A percentile compares a stretch with the other conserved stretches of the same genome.
Evolutionary conservation across 768 basidiomycete species (phyloP).

Genomic region (Leccinum sublutescens): DNA sequence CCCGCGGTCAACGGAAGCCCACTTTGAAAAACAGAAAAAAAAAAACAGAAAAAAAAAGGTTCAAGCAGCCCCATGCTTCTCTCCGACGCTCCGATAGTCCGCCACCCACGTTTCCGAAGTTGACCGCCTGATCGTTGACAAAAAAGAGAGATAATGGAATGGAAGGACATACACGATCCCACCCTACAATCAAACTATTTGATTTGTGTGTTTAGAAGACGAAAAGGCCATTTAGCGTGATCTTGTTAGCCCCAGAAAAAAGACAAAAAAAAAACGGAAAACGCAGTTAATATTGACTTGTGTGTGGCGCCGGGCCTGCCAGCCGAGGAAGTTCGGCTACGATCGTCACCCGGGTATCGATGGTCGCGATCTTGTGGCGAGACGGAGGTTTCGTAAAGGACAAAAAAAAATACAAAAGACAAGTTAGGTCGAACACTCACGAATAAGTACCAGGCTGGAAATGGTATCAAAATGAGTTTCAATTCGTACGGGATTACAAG

Average conservation of each 20-base stretch:
- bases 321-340: slow-evolving; percentile 11
- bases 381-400: slow-evolving; percentile 6
- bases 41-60: neutral
- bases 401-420: neutral
- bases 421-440: slow-evolving; percentile 7
- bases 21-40: neutral
- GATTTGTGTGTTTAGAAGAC: neutral
- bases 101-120: slow-evolving; percentile 10
- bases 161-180: neutral
- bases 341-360: slow-evolving; percentile 1
- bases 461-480: slow-evolving; percentile 22
- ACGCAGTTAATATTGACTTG: neutral
- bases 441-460: slow-evolving; percentile 6
- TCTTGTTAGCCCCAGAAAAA: neutral
- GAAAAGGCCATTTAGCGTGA: neutral
- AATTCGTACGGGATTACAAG: slow-evolving; percentile 23
- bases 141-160: neutral
- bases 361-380: slow-evolving; percentile 10
- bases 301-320: neutral
- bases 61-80: slow-evolving; percentile 5
- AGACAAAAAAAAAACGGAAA: neutral
- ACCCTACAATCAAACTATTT: neutral
- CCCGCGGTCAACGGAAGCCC: neutral
- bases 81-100: slow-evolving; percentile 14
- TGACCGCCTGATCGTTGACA: neutral